A percentile compares a stretch with the other conserved stretches of the same genome.
Evolutionary conservation across 2,329 filamentous ascomycete genomes (phyloP).

Genomic region (Trichoderma breve): DNA sequence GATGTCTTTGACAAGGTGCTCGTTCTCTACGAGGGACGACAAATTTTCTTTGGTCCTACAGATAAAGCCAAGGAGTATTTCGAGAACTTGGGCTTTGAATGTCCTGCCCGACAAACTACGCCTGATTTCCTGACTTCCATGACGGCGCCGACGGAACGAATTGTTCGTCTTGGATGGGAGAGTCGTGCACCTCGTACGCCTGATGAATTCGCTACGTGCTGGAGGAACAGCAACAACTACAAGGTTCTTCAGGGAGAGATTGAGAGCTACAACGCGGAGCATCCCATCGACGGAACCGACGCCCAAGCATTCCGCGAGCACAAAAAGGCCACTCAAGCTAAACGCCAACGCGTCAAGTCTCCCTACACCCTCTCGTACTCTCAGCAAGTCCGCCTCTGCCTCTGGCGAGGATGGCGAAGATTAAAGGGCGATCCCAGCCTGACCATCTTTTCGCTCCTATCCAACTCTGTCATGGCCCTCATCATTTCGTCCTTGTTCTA

Average conservation of each 20-base stretch:
- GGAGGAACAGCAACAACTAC: constrained; percentile 28
- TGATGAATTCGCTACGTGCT: constrained; percentile 37
- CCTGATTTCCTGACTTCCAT: constrained; percentile 62
- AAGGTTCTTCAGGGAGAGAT: constrained; percentile 29
- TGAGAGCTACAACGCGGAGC: constrained; percentile 27
- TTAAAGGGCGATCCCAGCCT: constrained; percentile 20
- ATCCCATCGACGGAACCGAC: constrained; percentile 23
- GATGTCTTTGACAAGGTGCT: constrained; percentile 60
- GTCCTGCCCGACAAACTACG: constrained; percentile 58
- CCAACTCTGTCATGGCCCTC: constrained; percentile 47
- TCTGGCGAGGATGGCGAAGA: constrained; percentile 28
- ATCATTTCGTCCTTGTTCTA: constrained; percentile 54
- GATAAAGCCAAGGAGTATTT: constrained; percentile 61
- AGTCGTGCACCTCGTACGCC: constrained; percentile 31
- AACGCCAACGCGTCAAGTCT: constrained; percentile 42
- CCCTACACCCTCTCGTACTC: constrained; percentile 46
- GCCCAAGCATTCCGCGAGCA: constrained; percentile 18
- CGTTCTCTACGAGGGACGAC: constrained; percentile 64
- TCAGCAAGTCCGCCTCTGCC: constrained; percentile 43
- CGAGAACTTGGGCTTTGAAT: constrained; percentile 51
- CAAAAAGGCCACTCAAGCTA: constrained; percentile 21
- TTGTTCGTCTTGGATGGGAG: constrained; percentile 10
- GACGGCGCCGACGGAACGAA: constrained; percentile 36
- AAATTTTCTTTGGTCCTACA: constrained; percentile 63
- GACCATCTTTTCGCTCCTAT: constrained; percentile 23